Evolutionary conservation across 305 asterid species (phyloP).

Genomic region (Plantago lanceolata): DNA sequence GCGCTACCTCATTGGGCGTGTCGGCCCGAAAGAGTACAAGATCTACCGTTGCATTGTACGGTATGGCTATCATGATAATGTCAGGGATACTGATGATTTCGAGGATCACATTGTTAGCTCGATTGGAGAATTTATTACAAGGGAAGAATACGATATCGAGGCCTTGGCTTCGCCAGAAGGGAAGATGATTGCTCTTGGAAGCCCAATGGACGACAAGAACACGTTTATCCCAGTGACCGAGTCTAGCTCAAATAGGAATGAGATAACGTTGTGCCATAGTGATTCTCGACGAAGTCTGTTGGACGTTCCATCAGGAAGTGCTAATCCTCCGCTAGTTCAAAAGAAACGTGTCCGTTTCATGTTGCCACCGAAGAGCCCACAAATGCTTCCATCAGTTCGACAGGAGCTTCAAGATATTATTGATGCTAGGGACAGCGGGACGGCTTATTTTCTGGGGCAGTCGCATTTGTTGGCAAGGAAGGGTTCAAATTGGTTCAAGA

Average conservation of each 20-base stretch:
- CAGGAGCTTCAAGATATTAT: conserved; percentile 66
- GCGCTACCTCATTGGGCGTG: conserved; percentile 71
- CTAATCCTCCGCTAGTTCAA: conserved; percentile 8
- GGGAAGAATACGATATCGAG: conserved; percentile 55
- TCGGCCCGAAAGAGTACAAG: conserved; percentile 67
- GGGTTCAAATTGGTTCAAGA: conserved; percentile 68
- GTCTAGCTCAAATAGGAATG: conserved; percentile 17
- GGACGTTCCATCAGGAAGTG: conserved; percentile 29
- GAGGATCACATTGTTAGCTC: conserved; percentile 80
- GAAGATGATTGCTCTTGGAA: conserved; percentile 61
- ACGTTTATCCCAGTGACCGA: conserved; percentile 47
- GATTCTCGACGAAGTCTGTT: conserved; percentile 31
- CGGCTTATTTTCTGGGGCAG: conserved; percentile 78
- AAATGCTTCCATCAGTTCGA: conserved; percentile 43
- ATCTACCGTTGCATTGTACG: conserved; percentile 73
- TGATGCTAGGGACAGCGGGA: conserved; percentile 79
- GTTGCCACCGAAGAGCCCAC: conserved; percentile 59
- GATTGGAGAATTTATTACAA: conserved; percentile 63
- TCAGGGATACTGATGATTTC: conserved; percentile 61
- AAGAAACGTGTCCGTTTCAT: conserved; percentile 58
- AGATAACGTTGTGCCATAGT: conserved; percentile 16
- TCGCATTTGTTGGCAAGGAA: conserved; percentile 60
- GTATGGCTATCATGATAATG: conserved; percentile 62
- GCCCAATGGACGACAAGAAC: conserved; percentile 38
- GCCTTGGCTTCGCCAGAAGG: conserved; percentile 52